These are phyloP conservation scores for Cytospora mali DNA, from an alignment of 2,329 filamentous ascomycete species.

Conservation along the genomic window DNA sequence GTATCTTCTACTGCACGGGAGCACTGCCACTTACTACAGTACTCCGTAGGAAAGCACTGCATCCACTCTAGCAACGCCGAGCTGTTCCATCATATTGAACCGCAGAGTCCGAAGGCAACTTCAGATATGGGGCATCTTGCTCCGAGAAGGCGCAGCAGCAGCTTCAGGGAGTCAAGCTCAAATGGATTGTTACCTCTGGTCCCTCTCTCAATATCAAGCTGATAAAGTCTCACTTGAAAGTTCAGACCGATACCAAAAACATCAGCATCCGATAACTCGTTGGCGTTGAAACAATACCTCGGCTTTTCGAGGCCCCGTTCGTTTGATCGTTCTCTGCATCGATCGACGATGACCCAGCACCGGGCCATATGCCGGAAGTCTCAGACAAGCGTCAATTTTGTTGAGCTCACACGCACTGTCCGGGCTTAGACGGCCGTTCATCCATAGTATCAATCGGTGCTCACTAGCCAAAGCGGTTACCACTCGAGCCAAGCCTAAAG, in stretches of 20 bases:
- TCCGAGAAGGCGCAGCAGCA: conserved; percentile 14
- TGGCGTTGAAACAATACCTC: background rate
- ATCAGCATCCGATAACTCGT: background rate
- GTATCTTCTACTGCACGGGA: conserved; percentile 5
- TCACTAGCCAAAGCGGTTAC: background rate
- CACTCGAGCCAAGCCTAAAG: background rate
- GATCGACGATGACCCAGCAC: background rate
- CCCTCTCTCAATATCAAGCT: too few species aligned
- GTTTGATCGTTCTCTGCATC: background rate
- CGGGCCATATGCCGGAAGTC: background rate
- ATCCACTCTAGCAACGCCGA: background rate
- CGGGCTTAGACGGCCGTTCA: background rate
- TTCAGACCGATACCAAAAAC: background rate
- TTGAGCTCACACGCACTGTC: background rate
- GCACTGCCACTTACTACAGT: conserved; percentile 1
- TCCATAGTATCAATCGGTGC: conserved; percentile 2
- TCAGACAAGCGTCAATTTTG: background rate
- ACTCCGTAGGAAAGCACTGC: background rate
- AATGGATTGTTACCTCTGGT: conserved; percentile 17
- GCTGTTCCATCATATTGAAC: background rate
- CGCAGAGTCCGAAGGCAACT: background rate
- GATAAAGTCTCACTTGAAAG: background rate
- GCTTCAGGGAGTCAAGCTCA: conserved; percentile 1
- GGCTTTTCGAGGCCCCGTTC: background rate
- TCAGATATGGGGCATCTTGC: conserved; percentile 2